Conservation (phyloP, 257 asterid species). For the Plantago major region DNA sequence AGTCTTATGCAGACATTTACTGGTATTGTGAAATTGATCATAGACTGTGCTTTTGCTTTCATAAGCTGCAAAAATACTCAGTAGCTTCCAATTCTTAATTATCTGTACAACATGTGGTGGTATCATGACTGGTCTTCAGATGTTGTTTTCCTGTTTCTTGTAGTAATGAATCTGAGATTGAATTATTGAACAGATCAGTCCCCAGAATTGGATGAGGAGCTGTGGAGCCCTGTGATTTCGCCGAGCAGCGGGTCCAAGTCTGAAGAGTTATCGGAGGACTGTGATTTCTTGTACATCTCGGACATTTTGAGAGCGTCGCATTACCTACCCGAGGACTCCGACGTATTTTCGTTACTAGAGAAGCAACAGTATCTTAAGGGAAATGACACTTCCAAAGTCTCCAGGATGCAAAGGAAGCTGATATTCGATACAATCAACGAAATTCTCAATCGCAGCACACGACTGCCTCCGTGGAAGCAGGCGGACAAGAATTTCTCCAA, state of each 20-base stretch:
- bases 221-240: conserved; percentile 42
- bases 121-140: conserved; percentile 7
- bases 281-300: conserved; percentile 54
- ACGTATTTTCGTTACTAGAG: conserved; percentile 57
- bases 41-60: conserved; percentile 20
- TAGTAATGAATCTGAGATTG: neutral
- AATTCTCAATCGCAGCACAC: conserved; percentile 55
- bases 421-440: conserved; percentile 61
- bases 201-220: conserved; percentile 57
- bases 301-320: conserved; percentile 60
- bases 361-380: conserved; percentile 73
- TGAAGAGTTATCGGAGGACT: conserved; percentile 33
- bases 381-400: conserved; percentile 45
- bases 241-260: conserved; percentile 27
- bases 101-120: conserved; percentile 12
- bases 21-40: conserved; percentile 22
- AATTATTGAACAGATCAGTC: conserved; percentile 36
- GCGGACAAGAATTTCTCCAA: conserved; percentile 18
- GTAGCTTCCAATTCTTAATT: conserved; percentile 13
- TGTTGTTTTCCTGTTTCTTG: neutral
- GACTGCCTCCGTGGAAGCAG: conserved; percentile 81
- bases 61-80: conserved; percentile 15
- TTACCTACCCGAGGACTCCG: conserved; percentile 52
- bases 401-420: conserved; percentile 56
- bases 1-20: conserved; percentile 29